Percentiles rank a stretch among this genome's conserved stretches.
Evolutionary conservation across 805 yeast species (phyloP).

Genomic region (Zygosaccharomyces gambellarensis): DNA sequence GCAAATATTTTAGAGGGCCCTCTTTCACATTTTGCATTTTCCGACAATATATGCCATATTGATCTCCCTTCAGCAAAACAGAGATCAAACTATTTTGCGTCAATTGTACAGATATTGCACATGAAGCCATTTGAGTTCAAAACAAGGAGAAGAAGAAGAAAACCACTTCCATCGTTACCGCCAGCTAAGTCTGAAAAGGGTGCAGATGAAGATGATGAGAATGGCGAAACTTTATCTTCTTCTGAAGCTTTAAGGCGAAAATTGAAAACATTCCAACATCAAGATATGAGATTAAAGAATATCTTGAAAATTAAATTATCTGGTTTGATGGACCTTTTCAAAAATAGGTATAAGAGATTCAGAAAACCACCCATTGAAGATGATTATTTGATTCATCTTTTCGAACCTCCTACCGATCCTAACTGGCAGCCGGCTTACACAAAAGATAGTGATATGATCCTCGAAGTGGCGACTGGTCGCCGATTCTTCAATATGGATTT

Average conservation of each 20-base stretch:
- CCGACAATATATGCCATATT: slow-evolving; percentile 45
- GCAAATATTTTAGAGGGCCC: slow-evolving; percentile 41
- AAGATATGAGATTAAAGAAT: slow-evolving; percentile 80
- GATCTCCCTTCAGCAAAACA: slow-evolving; percentile 45
- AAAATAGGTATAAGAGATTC: slow-evolving; percentile 81
- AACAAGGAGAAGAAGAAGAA: slow-evolving; percentile 49
- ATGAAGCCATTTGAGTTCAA: slow-evolving; percentile 71
- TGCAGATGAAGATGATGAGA: slow-evolving; percentile 18
- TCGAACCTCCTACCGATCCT: slow-evolving; percentile 52
- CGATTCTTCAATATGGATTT: slow-evolving; percentile 82
- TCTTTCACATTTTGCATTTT: slow-evolving; percentile 22
- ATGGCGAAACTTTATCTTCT: slow-evolving; percentile 33
- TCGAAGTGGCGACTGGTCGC: slow-evolving; percentile 72
- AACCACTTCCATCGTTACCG: slow-evolving; percentile 39
- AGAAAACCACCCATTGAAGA: slow-evolving; percentile 89
- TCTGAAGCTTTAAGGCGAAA: slow-evolving; percentile 39
- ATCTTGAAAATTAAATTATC: slow-evolving; percentile 79
- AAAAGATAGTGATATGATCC: slow-evolving; percentile 66
- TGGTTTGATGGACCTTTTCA: slow-evolving; percentile 84
- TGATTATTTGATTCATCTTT: slow-evolving; percentile 61
- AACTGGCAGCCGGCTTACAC: slow-evolving; percentile 40
- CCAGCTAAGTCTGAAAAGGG: slow-evolving; percentile 25
- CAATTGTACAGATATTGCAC: slow-evolving; percentile 47
- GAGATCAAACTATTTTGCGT: slow-evolving; percentile 52
- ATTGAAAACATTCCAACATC: slow-evolving; percentile 44